Conservation (phyloP, 805 yeast species). For the Pichia occidentalis region DNA sequence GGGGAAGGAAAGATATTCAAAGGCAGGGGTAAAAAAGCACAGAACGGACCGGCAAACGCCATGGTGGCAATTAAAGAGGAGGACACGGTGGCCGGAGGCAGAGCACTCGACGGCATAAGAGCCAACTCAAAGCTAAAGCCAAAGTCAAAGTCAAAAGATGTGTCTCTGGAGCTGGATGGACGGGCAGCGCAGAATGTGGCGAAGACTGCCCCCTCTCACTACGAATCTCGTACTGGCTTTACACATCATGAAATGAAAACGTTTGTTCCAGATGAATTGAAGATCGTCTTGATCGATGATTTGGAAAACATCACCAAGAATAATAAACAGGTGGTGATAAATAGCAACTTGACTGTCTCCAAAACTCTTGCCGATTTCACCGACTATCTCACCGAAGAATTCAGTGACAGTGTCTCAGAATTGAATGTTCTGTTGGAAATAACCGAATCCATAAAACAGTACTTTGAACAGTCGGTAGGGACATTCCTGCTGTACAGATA, state of each 20-base stretch:
- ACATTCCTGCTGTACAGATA: conserved; percentile 64
- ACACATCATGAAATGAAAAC: conserved; percentile 41
- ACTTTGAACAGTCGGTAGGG: conserved; percentile 71
- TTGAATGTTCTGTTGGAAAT: conserved; percentile 58
- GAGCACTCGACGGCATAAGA: too few species aligned
- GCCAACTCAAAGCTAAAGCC: too few species aligned
- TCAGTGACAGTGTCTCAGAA: conserved; percentile 38
- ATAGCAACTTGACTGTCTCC: conserved; percentile 47
- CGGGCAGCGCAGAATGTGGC: not conserved
- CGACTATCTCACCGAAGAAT: conserved; percentile 28
- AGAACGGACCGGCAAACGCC: not conserved
- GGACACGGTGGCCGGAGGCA: too few species aligned
- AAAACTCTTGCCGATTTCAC: conserved; percentile 49
- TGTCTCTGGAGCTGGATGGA: too few species aligned
- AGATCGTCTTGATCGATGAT: conserved; percentile 74
- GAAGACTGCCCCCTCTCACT: conserved; percentile 1
- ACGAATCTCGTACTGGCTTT: conserved; percentile 11
- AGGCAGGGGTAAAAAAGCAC: not conserved
- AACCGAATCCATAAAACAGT: conserved; percentile 58
- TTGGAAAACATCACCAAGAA: conserved; percentile 90
- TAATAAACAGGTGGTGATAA: conserved; percentile 60
- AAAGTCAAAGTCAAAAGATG: too few species aligned
- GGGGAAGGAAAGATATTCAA: not conserved
- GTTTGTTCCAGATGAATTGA: conserved; percentile 58
- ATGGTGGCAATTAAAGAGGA: too few species aligned